Conservation (phyloP, 208 protist species). For the Entamoeba dispar region DNA sequence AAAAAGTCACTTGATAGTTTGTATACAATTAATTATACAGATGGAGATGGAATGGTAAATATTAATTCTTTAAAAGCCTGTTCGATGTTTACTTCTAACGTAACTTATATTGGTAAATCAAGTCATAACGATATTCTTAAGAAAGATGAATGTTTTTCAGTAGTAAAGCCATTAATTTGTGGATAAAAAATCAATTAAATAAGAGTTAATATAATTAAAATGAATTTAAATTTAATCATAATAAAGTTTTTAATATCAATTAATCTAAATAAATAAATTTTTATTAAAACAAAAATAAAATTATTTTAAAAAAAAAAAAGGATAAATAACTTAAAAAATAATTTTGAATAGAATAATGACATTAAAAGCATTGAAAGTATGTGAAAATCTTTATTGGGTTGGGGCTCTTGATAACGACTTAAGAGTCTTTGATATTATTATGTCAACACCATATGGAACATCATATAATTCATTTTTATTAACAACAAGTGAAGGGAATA, state of each 20-base stretch:
- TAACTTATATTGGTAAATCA: not conserved
- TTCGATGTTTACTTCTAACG: not conserved
- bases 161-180: no score
- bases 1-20: no score
- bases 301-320: no score
- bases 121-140: not conserved
- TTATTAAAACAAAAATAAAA: no score
- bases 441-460: slow-evolving; percentile 12
- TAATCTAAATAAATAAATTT: no score
- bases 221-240: no score
- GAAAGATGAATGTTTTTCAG: no score
- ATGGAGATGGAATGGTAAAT: not conserved
- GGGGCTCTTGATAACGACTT: slow-evolving; percentile 9
- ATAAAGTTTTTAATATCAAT: no score
- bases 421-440: slow-evolving; percentile 20
- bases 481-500: not conserved
- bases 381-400: slow-evolving; percentile 3
- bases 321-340: no score
- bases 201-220: no score
- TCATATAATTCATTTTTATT: slow-evolving; percentile 20
- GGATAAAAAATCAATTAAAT: no score
- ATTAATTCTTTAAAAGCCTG: not conserved
- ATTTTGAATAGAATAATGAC: not conserved
- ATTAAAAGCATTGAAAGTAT: not conserved
- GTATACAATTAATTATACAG: not conserved